Evolutionary conservation across 345 rosid species (phyloP).

Genomic region (Citrus cavaleriei): DNA sequence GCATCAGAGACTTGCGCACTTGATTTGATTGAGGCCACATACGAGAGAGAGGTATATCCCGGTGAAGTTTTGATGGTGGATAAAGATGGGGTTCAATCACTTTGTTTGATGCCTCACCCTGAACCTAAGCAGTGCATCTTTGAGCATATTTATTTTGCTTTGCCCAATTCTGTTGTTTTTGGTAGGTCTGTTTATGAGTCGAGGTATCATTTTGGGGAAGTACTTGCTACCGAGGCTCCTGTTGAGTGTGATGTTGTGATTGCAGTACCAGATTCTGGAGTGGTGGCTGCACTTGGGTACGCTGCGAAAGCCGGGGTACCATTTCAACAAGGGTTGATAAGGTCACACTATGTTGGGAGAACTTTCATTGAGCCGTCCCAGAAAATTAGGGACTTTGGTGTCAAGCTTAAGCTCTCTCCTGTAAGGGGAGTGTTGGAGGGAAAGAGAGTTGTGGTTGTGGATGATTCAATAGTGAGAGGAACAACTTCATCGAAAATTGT

Average conservation of each 20-base stretch:
- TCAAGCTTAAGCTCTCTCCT: slow-evolving; percentile 89
- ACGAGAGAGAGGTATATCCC: slow-evolving; percentile 88
- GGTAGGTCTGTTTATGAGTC: slow-evolving; percentile 91
- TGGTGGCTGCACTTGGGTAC: slow-evolving; percentile 92
- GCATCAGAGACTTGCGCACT: slow-evolving; percentile 98
- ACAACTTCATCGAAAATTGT: slow-evolving; percentile 91
- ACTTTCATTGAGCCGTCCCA: slow-evolving; percentile 94
- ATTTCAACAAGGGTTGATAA: slow-evolving; percentile 81
- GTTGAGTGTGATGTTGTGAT: slow-evolving; percentile 95
- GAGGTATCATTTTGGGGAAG: slow-evolving; percentile 64
- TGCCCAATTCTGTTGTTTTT: slow-evolving; percentile 82
- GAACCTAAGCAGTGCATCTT: slow-evolving; percentile 90
- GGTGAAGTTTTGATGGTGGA: slow-evolving; percentile 90
- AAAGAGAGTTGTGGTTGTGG: slow-evolving; percentile 90
- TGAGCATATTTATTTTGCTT: slow-evolving; percentile 85
- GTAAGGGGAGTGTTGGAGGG: slow-evolving; percentile 84
- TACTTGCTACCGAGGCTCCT: slow-evolving; percentile 72
- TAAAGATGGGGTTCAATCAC: slow-evolving; percentile 78
- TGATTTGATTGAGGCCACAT: slow-evolving; percentile 92
- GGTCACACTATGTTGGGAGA: slow-evolving; percentile 95
- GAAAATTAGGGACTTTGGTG: slow-evolving; percentile 94
- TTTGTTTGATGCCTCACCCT: slow-evolving; percentile 62
- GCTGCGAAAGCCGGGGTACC: slow-evolving; percentile 82
- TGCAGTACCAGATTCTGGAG: slow-evolving; percentile 95
- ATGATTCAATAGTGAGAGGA: slow-evolving; percentile 92